Percentiles rank a stretch among this genome's conserved stretches.
Evolutionary conservation across 2,329 filamentous ascomycete species (phyloP).

Genomic region (Sclerotiophoma versabilis): DNA sequence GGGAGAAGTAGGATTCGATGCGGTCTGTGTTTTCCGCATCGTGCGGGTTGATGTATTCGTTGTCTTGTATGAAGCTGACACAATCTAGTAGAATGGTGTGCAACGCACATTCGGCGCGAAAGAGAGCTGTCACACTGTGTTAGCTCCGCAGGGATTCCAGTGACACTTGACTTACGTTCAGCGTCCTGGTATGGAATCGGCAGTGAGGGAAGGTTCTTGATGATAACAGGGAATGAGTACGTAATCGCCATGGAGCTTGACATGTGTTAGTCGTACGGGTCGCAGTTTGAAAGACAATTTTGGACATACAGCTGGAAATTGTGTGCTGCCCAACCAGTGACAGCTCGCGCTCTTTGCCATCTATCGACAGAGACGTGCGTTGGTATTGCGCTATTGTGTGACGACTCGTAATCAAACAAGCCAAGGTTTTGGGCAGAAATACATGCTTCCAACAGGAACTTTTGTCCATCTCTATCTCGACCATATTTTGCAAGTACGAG

Average conservation of each 20-base stretch:
- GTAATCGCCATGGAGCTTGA: constrained; percentile 38
- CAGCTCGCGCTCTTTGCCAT: constrained; percentile 33
- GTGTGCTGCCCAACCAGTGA: constrained; percentile 41
- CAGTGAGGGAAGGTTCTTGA: constrained; percentile 32
- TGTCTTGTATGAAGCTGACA: constrained; percentile 21
- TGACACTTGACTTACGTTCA: constrained; percentile 26
- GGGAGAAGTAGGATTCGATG: constrained; percentile 31
- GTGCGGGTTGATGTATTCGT: constrained; percentile 7
- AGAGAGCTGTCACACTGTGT: constrained; percentile 28
- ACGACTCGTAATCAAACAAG: constrained; percentile 28
- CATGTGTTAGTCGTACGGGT: constrained; percentile 3
- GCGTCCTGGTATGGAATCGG: constrained; percentile 31
- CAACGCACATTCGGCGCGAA: constrained; percentile 37
- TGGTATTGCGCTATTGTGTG: constrained; percentile 15
- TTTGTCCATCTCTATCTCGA: constrained; percentile 38
- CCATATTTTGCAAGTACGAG: constrained; percentile 42
- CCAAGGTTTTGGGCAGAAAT: constrained; percentile 31
- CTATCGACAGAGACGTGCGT: constrained; percentile 22
- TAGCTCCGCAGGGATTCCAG: neutral
- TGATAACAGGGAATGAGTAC: constrained; percentile 31
- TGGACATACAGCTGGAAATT: constrained; percentile 42
- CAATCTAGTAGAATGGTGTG: constrained; percentile 36
- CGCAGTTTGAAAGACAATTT: no score
- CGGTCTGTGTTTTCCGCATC: constrained; percentile 22
- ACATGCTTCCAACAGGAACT: constrained; percentile 39